These are phyloP conservation scores for Micromonas commoda DNA, from an alignment of 139 green algal species.

Conservation along the genomic window DNA sequence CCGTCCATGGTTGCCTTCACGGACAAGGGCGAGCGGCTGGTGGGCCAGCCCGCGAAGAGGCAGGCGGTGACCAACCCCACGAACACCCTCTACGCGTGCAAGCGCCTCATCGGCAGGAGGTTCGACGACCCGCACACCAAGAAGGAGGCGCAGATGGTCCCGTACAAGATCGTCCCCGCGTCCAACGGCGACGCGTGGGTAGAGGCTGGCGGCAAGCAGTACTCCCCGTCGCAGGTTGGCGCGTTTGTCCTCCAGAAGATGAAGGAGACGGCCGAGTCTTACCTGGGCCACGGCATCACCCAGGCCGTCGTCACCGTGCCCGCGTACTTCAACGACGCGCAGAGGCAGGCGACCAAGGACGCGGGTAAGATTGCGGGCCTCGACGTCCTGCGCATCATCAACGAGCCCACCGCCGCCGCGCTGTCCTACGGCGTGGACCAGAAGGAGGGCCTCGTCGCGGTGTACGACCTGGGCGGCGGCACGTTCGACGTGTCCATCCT, in stretches of 20 bases:
- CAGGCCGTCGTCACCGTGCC: constrained; percentile 96
- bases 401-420: constrained; percentile 95
- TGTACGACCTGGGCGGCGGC: constrained; percentile 87
- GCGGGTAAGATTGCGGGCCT: constrained; percentile 65
- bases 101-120: constrained; percentile 88
- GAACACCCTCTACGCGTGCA: constrained; percentile 97
- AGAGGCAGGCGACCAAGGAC: constrained; percentile 82
- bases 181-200: constrained; percentile 96
- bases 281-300: constrained; percentile 75
- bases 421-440: constrained; percentile 93
- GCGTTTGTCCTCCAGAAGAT: constrained; percentile 93
- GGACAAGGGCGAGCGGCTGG: constrained; percentile 89
- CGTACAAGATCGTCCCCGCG: constrained; percentile 90
- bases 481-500: constrained; percentile 99
- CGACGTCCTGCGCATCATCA: constrained; percentile 91
- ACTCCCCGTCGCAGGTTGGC: constrained; percentile 88
- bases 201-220: constrained; percentile 80
- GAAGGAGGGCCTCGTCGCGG: constrained; percentile 91
- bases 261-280: constrained; percentile 95
- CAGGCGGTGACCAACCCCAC: constrained; percentile 93
- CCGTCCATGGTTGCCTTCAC: constrained; percentile 97
- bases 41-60: constrained; percentile 91
- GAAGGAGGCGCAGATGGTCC: constrained; percentile 96
- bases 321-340: constrained; percentile 98
- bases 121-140: constrained; percentile 85